A percentile compares a stretch with the other conserved stretches of the same genome.
Evolutionary conservation across 208 protist species (phyloP).

Genomic region (Wallacemonas sp.): DNA sequence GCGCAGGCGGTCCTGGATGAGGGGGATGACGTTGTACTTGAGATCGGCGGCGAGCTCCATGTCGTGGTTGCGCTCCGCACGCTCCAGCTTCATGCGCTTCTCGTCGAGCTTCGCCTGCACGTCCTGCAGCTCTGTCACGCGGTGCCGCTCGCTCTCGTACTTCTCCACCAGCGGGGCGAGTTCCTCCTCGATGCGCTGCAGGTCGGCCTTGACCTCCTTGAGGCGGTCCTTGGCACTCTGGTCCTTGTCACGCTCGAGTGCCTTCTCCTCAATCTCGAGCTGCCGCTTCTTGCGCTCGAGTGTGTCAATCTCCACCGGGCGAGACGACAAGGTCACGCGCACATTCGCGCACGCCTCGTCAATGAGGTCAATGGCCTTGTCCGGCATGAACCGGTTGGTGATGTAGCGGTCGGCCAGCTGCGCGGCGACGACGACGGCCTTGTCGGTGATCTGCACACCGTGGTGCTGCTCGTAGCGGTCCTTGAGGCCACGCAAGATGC

Average conservation of each 20-base stretch:
- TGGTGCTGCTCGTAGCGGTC: conserved; percentile 83
- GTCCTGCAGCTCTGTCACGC: conserved; percentile 87
- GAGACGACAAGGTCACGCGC: conserved; percentile 93
- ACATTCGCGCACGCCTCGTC: conserved; percentile 94
- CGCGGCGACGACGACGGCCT: conserved; percentile 68
- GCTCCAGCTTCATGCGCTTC: conserved; percentile 87
- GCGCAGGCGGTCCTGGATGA: conserved; percentile 86
- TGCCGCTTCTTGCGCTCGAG: conserved; percentile 87
- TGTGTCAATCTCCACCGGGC: conserved; percentile 95
- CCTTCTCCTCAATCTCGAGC: conserved; percentile 92
- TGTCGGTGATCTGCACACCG: conserved; percentile 65
- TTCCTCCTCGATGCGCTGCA: conserved; percentile 74
- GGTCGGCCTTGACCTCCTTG: conserved; percentile 66
- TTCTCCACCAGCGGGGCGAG: conserved; percentile 79
- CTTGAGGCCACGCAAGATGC: conserved; percentile 94
- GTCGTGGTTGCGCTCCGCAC: conserved; percentile 91
- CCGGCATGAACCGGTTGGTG: conserved; percentile 93
- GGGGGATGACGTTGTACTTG: conserved; percentile 96
- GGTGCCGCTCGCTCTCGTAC: conserved; percentile 84
- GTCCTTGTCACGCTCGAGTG: conserved; percentile 93
- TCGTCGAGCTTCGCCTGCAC: conserved; percentile 90
- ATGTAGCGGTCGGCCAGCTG: conserved; percentile 93
- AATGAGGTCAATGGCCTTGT: conserved; percentile 98
- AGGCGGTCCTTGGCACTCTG: conserved; percentile 66
- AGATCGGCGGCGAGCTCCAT: conserved; percentile 94